Percentiles rank a stretch among this genome's conserved stretches.
Evolutionary conservation across 2,329 filamentous ascomycete species (phyloP).

Genomic region (Sclerotinia spermophila): DNA sequence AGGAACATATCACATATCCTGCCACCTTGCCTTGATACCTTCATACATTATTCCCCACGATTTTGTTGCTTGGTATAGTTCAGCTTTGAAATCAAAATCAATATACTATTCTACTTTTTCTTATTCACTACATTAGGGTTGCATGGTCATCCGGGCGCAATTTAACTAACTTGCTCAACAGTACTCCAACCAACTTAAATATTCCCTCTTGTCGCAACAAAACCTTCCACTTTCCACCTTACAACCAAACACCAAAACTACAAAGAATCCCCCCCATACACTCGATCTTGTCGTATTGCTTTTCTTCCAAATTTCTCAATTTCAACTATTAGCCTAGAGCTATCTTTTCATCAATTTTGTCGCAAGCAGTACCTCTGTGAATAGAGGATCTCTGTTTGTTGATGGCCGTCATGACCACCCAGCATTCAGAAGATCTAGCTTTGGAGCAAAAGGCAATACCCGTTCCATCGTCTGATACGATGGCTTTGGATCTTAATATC

Average conservation of each 20-base stretch:
- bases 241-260: not conserved
- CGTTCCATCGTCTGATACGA: conserved; percentile 45
- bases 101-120: not conserved
- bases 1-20: conserved; percentile 1
- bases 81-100: not conserved
- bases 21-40: not conserved
- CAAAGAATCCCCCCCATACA: not conserved
- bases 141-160: not conserved
- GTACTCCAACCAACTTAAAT: not conserved
- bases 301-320: not conserved
- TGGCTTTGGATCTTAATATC: conserved; percentile 50
- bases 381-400: conserved; percentile 37
- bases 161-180: not conserved
- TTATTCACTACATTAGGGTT: conserved; percentile 1
- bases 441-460: conserved; percentile 51
- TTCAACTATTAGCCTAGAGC: not conserved
- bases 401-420: conserved; percentile 53
- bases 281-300: conserved; percentile 10
- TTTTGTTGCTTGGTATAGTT: not conserved
- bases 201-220: not conserved
- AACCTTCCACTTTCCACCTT: not conserved
- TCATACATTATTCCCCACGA: not conserved
- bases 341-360: conserved; percentile 4
- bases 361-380: conserved; percentile 22
- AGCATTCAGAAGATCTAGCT: conserved; percentile 35